phyloP scores from a whole-genome alignment of 2,329 filamentous ascomycete genomes.

The Colletotrichum orbiculare region DNA sequence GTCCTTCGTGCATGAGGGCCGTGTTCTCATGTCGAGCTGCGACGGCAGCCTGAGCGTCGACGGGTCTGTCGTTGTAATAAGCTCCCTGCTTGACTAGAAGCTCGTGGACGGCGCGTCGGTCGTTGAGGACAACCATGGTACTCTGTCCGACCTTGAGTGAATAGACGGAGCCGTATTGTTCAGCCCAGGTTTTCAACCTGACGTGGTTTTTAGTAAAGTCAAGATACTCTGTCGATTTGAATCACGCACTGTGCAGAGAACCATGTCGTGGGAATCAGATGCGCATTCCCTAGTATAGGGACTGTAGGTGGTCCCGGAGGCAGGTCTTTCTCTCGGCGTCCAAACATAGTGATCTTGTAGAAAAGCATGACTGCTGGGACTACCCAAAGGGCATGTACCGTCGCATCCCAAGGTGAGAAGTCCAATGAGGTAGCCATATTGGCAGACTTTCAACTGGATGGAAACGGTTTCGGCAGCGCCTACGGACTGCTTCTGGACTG shows the following conservation, averaged over 20 bases:
- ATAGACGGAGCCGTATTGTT: constrained; percentile 55
- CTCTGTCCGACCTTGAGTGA: constrained; percentile 54
- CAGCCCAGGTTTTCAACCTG: constrained; percentile 57
- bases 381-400: not conserved
- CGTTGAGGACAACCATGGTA: constrained; percentile 54
- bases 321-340: constrained; percentile 19
- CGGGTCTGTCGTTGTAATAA: constrained; percentile 55
- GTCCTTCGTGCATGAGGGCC: constrained; percentile 55
- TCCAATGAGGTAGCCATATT: no score
- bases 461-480: no score
- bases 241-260: constrained; percentile 26
- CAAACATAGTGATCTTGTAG: constrained; percentile 11
- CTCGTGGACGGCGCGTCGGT: constrained; percentile 52
- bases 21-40: constrained; percentile 6
- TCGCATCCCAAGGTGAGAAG: no score
- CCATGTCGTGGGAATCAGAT: constrained; percentile 36
- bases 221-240: not conserved
- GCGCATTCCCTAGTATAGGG: constrained; percentile 54
- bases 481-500: no score
- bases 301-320: constrained; percentile 50
- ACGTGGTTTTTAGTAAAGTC: not conserved
- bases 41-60: constrained; percentile 6
- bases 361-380: constrained; percentile 1
- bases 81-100: constrained; percentile 57
- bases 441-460: no score